These are phyloP conservation scores for Arthrocladium fulminans DNA, from an alignment of 2,329 filamentous ascomycete genomes.

Conservation along the genomic window DNA sequence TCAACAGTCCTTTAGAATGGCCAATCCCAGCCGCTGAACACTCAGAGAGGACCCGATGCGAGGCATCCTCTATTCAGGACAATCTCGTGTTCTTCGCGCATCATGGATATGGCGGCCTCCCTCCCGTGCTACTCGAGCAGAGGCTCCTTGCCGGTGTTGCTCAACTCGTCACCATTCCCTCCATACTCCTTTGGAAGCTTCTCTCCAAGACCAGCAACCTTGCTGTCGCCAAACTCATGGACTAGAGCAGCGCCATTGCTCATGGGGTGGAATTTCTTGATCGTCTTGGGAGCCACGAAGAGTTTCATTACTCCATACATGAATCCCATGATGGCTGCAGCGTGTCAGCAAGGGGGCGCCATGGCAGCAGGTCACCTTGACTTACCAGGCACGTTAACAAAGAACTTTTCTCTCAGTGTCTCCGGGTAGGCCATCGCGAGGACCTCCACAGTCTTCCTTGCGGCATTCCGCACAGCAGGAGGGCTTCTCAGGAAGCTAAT, in stretches of 20 bases:
- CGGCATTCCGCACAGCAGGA: slow-evolving; percentile 64
- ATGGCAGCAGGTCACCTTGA: not conserved
- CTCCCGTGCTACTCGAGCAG: not conserved
- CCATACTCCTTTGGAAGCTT: slow-evolving; percentile 70
- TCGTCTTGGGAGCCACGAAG: slow-evolving; percentile 62
- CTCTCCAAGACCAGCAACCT: slow-evolving; percentile 34
- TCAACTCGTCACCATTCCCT: slow-evolving; percentile 55
- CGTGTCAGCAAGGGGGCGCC: not conserved
- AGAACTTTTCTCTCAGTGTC: slow-evolving; percentile 83
- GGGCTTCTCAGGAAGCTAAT: slow-evolving; percentile 81
- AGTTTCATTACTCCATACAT: slow-evolving; percentile 67
- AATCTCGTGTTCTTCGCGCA: not conserved
- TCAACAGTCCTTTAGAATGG: no score
- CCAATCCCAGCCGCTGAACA: no score
- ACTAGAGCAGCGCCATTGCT: slow-evolving; percentile 62
- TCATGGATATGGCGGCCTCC: not conserved
- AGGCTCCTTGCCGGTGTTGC: slow-evolving; percentile 13
- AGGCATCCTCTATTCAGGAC: not conserved
- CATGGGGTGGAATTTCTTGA: slow-evolving; percentile 73
- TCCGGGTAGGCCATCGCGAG: slow-evolving; percentile 83
- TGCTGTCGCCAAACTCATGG: slow-evolving; percentile 46
- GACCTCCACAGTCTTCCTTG: slow-evolving; percentile 69
- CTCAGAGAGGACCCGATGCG: not conserved
- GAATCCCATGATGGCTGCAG: slow-evolving; percentile 69
- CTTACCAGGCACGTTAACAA: slow-evolving; percentile 70